These are phyloP conservation scores for Ascosphaera apis DNA, from an alignment of 2,329 filamentous ascomycete species.

Conservation along the genomic window DNA sequence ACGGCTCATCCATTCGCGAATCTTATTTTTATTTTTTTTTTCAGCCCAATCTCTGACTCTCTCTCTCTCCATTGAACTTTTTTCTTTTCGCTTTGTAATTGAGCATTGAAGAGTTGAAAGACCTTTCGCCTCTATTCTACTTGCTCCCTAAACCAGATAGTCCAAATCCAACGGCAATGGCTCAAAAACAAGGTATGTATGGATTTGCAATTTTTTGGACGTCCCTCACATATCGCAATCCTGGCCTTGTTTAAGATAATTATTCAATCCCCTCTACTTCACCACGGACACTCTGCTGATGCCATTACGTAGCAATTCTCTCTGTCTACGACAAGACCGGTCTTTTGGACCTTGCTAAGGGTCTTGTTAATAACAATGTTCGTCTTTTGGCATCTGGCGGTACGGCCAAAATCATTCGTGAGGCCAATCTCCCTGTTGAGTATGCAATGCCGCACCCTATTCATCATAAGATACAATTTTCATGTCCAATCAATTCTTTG, in stretches of 20 bases:
- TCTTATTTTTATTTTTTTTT: no score
- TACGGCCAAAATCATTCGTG: slow-evolving; percentile 87
- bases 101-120: no score
- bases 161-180: slow-evolving; percentile 12
- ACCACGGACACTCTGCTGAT: slow-evolving; percentile 1
- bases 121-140: background rate
- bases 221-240: background rate
- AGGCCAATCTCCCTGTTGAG: slow-evolving; percentile 89
- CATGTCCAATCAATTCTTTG: no score
- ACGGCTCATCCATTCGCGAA: no score
- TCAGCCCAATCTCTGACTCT: no score
- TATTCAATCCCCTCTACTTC: background rate
- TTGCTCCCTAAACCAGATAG: background rate
- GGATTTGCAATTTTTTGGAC: slow-evolving; percentile 4
- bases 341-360: slow-evolving; percentile 75
- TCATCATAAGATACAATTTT: no score
- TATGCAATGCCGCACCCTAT: slow-evolving; percentile 30
- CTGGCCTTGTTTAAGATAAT: background rate
- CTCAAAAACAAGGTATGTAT: slow-evolving; percentile 18
- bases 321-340: slow-evolving; percentile 99
- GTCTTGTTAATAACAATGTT: slow-evolving; percentile 69
- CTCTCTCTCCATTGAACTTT: no score
- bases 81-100: no score
- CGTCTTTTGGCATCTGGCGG: slow-evolving; percentile 85
- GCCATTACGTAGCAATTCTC: slow-evolving; percentile 44